These are phyloP conservation scores for Coniferiporia sulphurascens DNA, from an alignment of 1,284 basidiomycete species.

Conservation along the genomic window DNA sequence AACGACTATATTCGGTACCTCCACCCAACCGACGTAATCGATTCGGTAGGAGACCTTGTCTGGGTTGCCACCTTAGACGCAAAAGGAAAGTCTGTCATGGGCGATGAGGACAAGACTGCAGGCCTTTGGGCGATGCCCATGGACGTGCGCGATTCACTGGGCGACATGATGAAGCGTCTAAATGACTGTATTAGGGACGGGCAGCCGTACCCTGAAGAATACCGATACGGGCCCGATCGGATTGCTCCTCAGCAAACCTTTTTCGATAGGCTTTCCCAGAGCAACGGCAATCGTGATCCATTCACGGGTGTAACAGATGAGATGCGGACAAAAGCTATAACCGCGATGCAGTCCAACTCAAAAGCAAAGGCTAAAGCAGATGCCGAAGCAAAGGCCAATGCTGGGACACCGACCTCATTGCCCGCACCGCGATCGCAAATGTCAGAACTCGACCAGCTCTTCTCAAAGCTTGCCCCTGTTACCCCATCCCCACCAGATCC, in stretches of 20 bases:
- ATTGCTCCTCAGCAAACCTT: conserved; percentile 46
- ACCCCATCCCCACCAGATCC: conserved; percentile 2
- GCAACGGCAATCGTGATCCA: not conserved
- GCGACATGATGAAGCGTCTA: conserved; percentile 59
- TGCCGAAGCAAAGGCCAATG: not conserved
- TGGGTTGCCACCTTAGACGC: conserved; percentile 6
- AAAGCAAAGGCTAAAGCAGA: conserved; percentile 5
- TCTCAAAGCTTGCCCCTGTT: conserved; percentile 44
- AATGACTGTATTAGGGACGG: conserved; percentile 61
- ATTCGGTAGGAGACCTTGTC: conserved; percentile 42
- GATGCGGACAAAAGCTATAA: conserved; percentile 8
- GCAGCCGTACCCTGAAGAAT: conserved; percentile 62
- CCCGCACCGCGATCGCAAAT: conserved; percentile 20
- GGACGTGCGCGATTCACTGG: conserved; percentile 65
- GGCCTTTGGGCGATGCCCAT: conserved; percentile 80
- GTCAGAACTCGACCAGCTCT: conserved; percentile 59
- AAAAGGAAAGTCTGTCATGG: conserved; percentile 9
- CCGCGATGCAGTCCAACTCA: conserved; percentile 8
- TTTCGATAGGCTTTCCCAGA: not conserved
- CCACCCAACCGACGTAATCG: conserved; percentile 75
- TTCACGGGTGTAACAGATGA: conserved; percentile 9
- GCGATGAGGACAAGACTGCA: conserved; percentile 31
- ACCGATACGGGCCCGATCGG: conserved; percentile 56
- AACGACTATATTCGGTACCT: conserved; percentile 78
- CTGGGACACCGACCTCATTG: conserved; percentile 1